phyloP scores from a whole-genome alignment of 306 rosid species.

The Cucurbita moschata region DNA sequence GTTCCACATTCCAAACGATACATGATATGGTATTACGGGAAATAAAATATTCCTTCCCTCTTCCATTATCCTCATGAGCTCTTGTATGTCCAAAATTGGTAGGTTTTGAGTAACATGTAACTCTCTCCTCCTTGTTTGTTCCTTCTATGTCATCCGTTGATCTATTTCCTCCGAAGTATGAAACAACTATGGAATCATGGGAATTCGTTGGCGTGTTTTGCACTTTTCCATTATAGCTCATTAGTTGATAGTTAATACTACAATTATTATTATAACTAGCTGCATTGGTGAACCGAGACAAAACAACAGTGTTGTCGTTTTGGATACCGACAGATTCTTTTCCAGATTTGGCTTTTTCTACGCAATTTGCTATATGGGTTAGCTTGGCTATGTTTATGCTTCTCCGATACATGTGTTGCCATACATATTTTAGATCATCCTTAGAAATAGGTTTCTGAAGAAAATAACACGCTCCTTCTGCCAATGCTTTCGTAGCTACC shows the following conservation, averaged over 20 bases:
- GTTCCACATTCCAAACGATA: slow-evolving; percentile 24
- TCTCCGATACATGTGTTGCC: slow-evolving; percentile 24
- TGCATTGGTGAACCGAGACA: background rate
- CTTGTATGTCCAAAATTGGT: background rate
- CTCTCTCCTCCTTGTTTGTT: slow-evolving; percentile 1
- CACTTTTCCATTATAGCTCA: background rate
- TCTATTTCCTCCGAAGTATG: background rate
- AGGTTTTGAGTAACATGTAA: background rate
- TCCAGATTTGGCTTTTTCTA: background rate
- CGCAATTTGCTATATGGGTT: background rate
- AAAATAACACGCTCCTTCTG: background rate
- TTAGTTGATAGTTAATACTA: background rate
- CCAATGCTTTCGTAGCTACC: slow-evolving; percentile 12
- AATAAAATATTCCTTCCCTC: background rate
- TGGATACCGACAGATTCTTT: background rate
- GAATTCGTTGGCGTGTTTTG: background rate
- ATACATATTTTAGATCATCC: slow-evolving; percentile 7
- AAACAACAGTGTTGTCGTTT: background rate
- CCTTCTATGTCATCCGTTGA: background rate
- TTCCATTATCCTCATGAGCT: background rate
- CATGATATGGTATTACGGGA: slow-evolving; percentile 1
- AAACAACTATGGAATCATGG: background rate
- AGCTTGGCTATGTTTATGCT: background rate
- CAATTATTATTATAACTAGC: background rate
- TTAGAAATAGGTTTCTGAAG: too few species aligned